Percentiles rank a stretch among this genome's conserved stretches.
phyloP scores from a whole-genome alignment of 2,329 filamentous ascomycete genomes.

The Niveomyces coronatus region DNA sequence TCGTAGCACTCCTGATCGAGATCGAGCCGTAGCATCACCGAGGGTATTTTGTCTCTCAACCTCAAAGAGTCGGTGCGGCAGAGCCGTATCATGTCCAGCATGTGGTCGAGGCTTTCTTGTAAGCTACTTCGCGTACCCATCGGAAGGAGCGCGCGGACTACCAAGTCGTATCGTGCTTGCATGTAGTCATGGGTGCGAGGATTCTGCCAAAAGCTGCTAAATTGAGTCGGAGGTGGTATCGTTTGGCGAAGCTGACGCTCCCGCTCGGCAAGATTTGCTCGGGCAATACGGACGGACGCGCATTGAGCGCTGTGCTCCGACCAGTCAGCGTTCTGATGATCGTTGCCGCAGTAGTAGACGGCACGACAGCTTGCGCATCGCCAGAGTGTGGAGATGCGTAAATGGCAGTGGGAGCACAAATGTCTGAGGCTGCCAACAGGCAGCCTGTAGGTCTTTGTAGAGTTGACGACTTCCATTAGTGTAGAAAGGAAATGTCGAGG shows the following conservation, averaged over 20 bases:
- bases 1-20: constrained; percentile 41
- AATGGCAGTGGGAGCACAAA: not conserved
- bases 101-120: constrained; percentile 26
- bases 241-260: constrained; percentile 22
- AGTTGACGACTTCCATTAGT: too few relatives aligned
- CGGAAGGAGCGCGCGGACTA: constrained; percentile 20
- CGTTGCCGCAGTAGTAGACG: constrained; percentile 33
- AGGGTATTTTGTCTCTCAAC: constrained; percentile 29
- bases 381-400: constrained; percentile 14
- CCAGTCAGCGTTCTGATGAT: constrained; percentile 31
- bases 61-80: constrained; percentile 35
- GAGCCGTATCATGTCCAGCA: constrained; percentile 33
- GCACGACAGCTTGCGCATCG: constrained; percentile 32
- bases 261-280: constrained; percentile 20
- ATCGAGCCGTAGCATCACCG: constrained; percentile 33
- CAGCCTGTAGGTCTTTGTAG: not conserved
- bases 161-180: constrained; percentile 20
- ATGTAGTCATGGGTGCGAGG: constrained; percentile 34
- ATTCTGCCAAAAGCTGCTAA: constrained; percentile 33
- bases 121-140: constrained; percentile 24
- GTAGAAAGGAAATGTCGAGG: too few relatives aligned
- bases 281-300: constrained; percentile 23
- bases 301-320: constrained; percentile 30
- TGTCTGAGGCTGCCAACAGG: not conserved
- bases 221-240: constrained; percentile 16